These are phyloP conservation scores for Zygoascus meyerae DNA, from an alignment of 1,139 yeast species.

Conservation along the genomic window DNA sequence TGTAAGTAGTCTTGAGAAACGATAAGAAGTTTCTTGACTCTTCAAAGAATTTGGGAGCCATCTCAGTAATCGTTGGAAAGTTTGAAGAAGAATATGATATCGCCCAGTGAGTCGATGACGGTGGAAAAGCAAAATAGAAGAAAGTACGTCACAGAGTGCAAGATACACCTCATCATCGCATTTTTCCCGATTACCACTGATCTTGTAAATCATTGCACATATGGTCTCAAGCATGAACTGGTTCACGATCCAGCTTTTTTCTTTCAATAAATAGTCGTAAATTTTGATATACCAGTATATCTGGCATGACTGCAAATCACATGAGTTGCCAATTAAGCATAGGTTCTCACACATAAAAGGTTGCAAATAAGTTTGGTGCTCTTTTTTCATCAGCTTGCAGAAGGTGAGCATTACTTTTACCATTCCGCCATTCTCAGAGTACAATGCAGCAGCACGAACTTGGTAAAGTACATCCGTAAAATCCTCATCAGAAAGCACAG, in stretches of 20 bases:
- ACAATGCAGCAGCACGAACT: slow-evolving; percentile 1
- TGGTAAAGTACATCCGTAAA: neutral
- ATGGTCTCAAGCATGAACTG: slow-evolving; percentile 62
- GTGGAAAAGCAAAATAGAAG: slow-evolving; percentile 53
- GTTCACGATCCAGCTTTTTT: slow-evolving; percentile 53
- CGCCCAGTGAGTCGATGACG: slow-evolving; percentile 66
- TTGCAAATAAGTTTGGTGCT: slow-evolving; percentile 6
- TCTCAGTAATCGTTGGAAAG: slow-evolving; percentile 44
- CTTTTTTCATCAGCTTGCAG: slow-evolving; percentile 10
- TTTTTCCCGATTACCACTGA: neutral
- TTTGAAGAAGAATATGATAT: slow-evolving; percentile 55
- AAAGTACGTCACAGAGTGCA: slow-evolving; percentile 17
- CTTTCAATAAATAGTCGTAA: slow-evolving; percentile 41
- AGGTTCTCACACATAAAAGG: neutral
- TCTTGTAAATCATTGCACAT: slow-evolving; percentile 33
- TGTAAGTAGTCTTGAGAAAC: slow-evolving; percentile 53
- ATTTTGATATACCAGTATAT: slow-evolving; percentile 14
- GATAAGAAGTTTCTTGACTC: slow-evolving; percentile 33
- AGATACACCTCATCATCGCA: slow-evolving; percentile 12
- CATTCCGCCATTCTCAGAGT: neutral
- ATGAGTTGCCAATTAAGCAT: neutral
- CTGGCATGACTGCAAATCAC: neutral
- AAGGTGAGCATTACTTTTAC: slow-evolving; percentile 9
- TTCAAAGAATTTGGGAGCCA: slow-evolving; percentile 13
- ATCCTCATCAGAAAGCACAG: neutral